Evolutionary conservation across 2,329 filamentous ascomycete genomes (phyloP).

Genomic region (Penicillium digitatum): DNA sequence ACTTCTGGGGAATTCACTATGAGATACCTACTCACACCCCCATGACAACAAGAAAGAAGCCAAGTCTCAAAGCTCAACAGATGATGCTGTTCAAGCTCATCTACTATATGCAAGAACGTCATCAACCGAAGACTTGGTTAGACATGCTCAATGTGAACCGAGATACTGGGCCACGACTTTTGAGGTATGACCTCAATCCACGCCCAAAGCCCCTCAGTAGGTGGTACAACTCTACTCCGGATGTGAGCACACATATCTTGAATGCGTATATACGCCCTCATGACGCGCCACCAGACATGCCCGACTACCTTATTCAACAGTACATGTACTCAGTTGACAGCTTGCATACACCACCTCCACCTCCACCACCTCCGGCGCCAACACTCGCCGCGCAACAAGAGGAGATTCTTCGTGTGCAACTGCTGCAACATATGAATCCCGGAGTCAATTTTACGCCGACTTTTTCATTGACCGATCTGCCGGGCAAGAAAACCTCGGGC

Average conservation of each 20-base stretch:
- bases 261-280: conserved; percentile 12
- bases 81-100: conserved; percentile 23
- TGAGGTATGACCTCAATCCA: conserved; percentile 16
- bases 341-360: background rate
- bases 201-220: conserved; percentile 23
- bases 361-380: background rate
- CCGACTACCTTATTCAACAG: conserved; percentile 14
- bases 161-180: conserved; percentile 33
- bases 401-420: background rate
- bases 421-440: background rate
- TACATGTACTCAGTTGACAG: conserved; percentile 10
- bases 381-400: background rate
- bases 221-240: conserved; percentile 18
- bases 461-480: background rate
- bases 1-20: conserved; percentile 29
- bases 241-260: background rate
- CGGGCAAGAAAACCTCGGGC: background rate
- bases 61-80: background rate
- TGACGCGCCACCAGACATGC: conserved; percentile 4
- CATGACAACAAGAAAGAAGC: conserved; percentile 2
- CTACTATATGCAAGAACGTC: conserved; percentile 22
- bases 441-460: background rate
- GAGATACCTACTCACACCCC: background rate
- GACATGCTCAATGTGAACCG: conserved; percentile 19
- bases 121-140: conserved; percentile 14